Evolutionary conservation across 78 protist species (phyloP).

Genomic region (Anaeramoeba flamelloides): DNA sequence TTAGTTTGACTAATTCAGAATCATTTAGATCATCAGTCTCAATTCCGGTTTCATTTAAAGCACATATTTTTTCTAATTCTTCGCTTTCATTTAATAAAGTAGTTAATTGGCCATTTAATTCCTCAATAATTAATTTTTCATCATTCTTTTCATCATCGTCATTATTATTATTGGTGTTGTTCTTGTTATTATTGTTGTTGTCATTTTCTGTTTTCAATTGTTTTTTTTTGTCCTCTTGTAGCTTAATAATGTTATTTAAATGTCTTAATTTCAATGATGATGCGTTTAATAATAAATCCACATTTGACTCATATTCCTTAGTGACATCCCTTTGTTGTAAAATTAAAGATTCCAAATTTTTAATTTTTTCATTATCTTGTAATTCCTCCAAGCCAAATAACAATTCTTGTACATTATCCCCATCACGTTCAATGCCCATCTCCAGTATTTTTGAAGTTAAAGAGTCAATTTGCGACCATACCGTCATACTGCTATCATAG

Average conservation of each 20-base stretch:
- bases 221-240: not conserved
- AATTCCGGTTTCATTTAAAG: not conserved
- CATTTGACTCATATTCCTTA: not conserved
- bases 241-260: not conserved
- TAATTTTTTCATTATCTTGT: not conserved
- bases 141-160: too few species aligned
- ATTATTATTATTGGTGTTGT: too few species aligned
- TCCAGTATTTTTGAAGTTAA: not conserved
- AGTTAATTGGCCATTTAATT: not conserved
- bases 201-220: not conserved
- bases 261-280: not conserved
- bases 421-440: not conserved
- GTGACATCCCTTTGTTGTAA: not conserved
- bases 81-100: not conserved
- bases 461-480: not conserved
- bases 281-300: not conserved
- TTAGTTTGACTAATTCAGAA: not conserved
- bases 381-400: not conserved
- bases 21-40: not conserved
- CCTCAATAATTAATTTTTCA: not conserved
- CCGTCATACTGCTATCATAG: not conserved
- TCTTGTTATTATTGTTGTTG: not conserved
- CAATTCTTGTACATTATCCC: not conserved
- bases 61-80: not conserved
- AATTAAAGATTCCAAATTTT: not conserved